Evolutionary conservation across 78 protist genomes (phyloP).

Genomic region (Dictyostelium intermedium): DNA sequence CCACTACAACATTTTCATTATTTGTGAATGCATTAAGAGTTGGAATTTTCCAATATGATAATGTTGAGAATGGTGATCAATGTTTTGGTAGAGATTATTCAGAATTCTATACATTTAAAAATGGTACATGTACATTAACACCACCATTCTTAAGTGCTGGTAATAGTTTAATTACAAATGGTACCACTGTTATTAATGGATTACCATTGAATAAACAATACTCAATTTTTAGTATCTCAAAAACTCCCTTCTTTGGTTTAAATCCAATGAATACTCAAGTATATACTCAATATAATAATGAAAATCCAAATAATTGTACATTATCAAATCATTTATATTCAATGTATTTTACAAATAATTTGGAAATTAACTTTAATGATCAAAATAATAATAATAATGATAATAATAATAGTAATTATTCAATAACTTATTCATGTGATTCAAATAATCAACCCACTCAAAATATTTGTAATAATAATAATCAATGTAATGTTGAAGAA

Average conservation of each 20-base stretch:
- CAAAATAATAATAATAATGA: too few relatives aligned
- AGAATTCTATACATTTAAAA: not conserved
- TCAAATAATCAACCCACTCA: not conserved
- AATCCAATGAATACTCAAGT: not conserved
- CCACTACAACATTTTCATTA: not conserved
- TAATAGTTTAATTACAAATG: not conserved
- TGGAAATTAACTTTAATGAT: not conserved
- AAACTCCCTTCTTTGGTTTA: not conserved
- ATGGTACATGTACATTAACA: not conserved
- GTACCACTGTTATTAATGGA: not conserved
- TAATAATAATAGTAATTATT: not conserved
- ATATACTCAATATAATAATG: not conserved
- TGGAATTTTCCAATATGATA: not conserved
- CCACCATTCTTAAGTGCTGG: not conserved
- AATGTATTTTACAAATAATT: not conserved
- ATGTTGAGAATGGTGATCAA: not conserved
- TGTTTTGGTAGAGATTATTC: not conserved
- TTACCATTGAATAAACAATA: not conserved
- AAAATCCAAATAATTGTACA: not conserved
- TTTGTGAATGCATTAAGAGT: slow-evolving; percentile 10
- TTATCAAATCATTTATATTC: not conserved
- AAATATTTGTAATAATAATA: not conserved
- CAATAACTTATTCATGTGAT: not conserved
- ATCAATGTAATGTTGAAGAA: not conserved
- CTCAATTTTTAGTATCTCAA: not conserved